Base-by-base conservation (phyloP, 2,329 filamentous ascomycete species). In the Pseudogymnoascus sp. region DNA sequence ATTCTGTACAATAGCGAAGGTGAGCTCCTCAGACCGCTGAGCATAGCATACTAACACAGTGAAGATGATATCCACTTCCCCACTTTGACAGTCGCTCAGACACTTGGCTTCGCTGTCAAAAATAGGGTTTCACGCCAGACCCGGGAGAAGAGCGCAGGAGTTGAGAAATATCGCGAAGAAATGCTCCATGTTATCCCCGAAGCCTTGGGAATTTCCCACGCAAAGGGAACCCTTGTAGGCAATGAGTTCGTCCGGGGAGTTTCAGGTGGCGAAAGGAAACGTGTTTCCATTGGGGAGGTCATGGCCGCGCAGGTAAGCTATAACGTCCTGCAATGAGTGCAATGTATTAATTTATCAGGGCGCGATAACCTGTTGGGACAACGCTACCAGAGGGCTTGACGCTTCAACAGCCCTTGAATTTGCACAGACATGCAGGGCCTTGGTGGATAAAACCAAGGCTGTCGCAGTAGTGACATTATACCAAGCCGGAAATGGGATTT, bases 401-500 rank as follows among this genome's bases (percentile, higher is more conserved):
- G 85, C 86, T 0, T 84, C 80, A 67, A 86, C 82, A 2, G 85
- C 85, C 0, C 75, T 87, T 1, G 80, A 86, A 62, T 87, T 81
- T 70, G 78, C 81, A 31, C 84, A 83, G 68, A 81, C 83, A 1
- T 74, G 89, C n/a, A 78, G 86, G 6, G 81, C 83, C 6, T 77
- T 88, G 80, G 88, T 86, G 0, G 84, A 89, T 65, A 79, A 86
- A 1, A 75, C 84, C 3, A 83, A 84, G 0, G 74, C 86, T 4
- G 76, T 84, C 0, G 81, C 84, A 0, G 83, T 88, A 56, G 84
- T 87, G 10, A 87, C 85, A 0, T 77, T 89, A 0, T 90, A 90
- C 70, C 87, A 90, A 70, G 87, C 87, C 2, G 85, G 85, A 5
- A 87, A 90, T 62, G 84, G 82, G 24, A 89, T 90, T 64, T 89